Evolutionary conservation across 352 stramenopile species (phyloP), one percentile per base, ranked within the genome.

Genomic region (Blastocystis hominis): DNA sequence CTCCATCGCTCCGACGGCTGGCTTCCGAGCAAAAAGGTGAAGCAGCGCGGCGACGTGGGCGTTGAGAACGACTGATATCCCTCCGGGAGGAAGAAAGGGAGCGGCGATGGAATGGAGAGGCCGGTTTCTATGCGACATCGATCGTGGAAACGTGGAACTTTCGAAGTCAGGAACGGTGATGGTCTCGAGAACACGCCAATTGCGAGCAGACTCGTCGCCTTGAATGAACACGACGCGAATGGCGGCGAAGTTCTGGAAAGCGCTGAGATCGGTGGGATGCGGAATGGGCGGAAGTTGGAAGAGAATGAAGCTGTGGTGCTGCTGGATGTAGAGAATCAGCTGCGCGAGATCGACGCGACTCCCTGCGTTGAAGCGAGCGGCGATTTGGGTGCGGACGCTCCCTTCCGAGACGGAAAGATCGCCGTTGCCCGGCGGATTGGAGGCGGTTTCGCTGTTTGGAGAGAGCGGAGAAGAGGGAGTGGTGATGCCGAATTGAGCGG

Each of bases 1-100:
- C 72, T 84, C 72, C 72, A 84, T 63, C 72, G 72, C 36, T 84
- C 72, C n/a, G 30, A 53, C 3, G 72, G 62, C 1, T 50, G 59
- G 24, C 72, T 46, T 17, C 72, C 72, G 3, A 84, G 55, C 36
- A 84, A 34, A 42, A 84, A 84, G 2, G 72, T 56, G 36, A 84
- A 84, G 30, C 59, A 44, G 20, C 72, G 72, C 3, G 50, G 30
- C 38, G 34, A 5, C 13, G 30, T 38, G 20, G 72, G 47, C 15
- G 24, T 6, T 13, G n/a, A 38, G 55, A 84, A 84, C 34, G 72
- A 84, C 24, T 46, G 53, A 64, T 84, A 84, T 20, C 72, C 72
- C 46, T 84, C 72, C 15, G 72, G 72, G 2, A 84, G 72, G 50
- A 84, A 84, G 36, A 84, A 84, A 5, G 17, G 10, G 15, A 64